These are phyloP conservation scores for Trichophyton benhamiae DNA, from an alignment of 2,329 filamentous ascomycete species.

Conservation along the genomic window DNA sequence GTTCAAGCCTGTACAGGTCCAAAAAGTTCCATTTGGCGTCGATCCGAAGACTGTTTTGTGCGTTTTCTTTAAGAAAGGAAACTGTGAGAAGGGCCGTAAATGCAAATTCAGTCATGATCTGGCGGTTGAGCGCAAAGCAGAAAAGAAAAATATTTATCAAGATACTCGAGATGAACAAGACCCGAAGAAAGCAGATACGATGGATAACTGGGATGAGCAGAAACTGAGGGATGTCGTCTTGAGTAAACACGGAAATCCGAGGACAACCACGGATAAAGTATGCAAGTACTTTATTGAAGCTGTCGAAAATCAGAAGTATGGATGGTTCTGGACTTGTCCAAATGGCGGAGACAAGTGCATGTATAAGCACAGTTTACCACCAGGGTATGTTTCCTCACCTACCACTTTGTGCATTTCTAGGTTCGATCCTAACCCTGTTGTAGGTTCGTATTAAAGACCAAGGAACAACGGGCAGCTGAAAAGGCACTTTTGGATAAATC, in stretches of 20 bases:
- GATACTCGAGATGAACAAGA: constrained; percentile 63
- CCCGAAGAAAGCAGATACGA: constrained; percentile 68
- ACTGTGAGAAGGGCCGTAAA: constrained; percentile 93
- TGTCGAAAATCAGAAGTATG: constrained; percentile 96
- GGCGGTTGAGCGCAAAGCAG: constrained; percentile 75
- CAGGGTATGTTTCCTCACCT: constrained; percentile 54
- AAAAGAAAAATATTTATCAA: constrained; percentile 84
- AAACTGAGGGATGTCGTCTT: constrained; percentile 81
- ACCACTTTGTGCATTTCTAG: not conserved
- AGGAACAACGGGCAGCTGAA: constrained; percentile 88
- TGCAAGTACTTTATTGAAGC: constrained; percentile 98
- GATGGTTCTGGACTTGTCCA: constrained; percentile 98
- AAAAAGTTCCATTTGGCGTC: constrained; percentile 95
- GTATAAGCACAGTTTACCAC: constrained; percentile 90
- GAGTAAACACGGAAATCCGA: constrained; percentile 94
- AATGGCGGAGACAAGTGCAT: constrained; percentile 97
- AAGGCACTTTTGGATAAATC: constrained; percentile 95
- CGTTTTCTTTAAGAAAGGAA: constrained; percentile 92
- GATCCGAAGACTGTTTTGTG: constrained; percentile 96
- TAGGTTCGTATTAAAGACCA: constrained; percentile 93
- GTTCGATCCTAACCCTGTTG: constrained; percentile 13
- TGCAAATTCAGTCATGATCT: constrained; percentile 97
- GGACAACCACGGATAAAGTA: constrained; percentile 91
- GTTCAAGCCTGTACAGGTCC: constrained; percentile 85
- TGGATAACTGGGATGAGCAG: constrained; percentile 95